Percentiles rank a stretch among this genome's conserved stretches.
Evolutionary conservation across 495 filamentous ascomycete species (phyloP).

Genomic region (Aspergillus steynii): DNA sequence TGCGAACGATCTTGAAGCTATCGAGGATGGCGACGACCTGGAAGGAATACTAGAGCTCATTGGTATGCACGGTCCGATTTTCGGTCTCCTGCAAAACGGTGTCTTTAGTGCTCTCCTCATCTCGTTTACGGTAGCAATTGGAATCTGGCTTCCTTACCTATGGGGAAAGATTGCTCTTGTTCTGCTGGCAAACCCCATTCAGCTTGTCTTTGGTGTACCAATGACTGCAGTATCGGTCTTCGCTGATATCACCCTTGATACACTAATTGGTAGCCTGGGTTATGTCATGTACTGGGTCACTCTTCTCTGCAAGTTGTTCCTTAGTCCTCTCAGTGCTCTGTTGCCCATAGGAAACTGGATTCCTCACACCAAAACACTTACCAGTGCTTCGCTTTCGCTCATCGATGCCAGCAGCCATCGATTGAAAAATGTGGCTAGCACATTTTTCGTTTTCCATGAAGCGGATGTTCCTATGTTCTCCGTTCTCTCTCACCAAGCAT

Average conservation of each 20-base stretch:
- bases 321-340: conserved; percentile 45
- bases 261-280: conserved; percentile 56
- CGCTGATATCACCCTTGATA: conserved; percentile 71
- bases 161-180: conserved; percentile 82
- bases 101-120: conserved; percentile 92
- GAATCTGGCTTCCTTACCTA: conserved; percentile 89
- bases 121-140: conserved; percentile 76
- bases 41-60: conserved; percentile 96
- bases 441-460: conserved; percentile 48
- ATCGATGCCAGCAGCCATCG: conserved; percentile 46
- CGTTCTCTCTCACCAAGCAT: conserved; percentile 58
- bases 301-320: conserved; percentile 41
- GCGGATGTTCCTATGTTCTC: conserved; percentile 64
- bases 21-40: conserved; percentile 93
- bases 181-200: conserved; percentile 73
- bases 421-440: conserved; percentile 43
- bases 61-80: conserved; percentile 91
- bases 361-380: conserved; percentile 38
- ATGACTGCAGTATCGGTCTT: conserved; percentile 66
- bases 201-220: conserved; percentile 66
- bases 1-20: conserved; percentile 57
- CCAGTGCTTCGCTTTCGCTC: conserved; percentile 47
- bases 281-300: conserved; percentile 56
- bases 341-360: conserved; percentile 44
- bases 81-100: conserved; percentile 87